Evolutionary conservation across 495 filamentous ascomycete species (phyloP), one percentile per base, ranked within the genome.

Genomic region (Cercophora samala): DNA sequence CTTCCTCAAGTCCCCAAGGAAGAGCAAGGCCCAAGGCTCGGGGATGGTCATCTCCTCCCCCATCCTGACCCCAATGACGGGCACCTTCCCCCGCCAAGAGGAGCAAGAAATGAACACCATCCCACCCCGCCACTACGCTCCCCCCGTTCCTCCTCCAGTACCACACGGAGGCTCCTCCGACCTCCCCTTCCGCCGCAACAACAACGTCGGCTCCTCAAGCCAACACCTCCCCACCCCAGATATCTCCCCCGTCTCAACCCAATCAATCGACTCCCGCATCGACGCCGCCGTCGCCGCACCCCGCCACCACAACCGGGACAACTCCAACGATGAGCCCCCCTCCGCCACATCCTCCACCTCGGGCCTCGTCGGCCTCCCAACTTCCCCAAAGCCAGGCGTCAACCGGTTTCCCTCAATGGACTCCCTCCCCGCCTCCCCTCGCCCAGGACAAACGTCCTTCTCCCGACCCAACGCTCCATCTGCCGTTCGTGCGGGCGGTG

Each of bases 1-100:
- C 3, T 81, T 79, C 58, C 78, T 87, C 42, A 81, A 79, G 66
- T 86, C 84, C 6, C 84, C 84, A 6, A 75, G 76, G 55, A 82
- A 80, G 75, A 81, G 79, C 74, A 77, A 76, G 58, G 37, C 64
- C 32, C 60, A 68, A 74, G 70, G 77, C 65, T 46, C 37, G 11
- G 70, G 77, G 60, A 73, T 87, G 66, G 77, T 67, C 68, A 87
- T 87, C 64, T 86, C 84, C 8, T 84, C 82, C 1, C 84, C 84
- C 23, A 83, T 87, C 67, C 77, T 82, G 73, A 86, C 83, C 17
- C 84, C 84, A 23, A 79, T 79, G 77, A 83, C 82, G n/a, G 78
- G 73, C 1, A 81, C 81, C 2, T 85, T 85, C 70, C 82, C 83
- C 46, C 73, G 74, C 15, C 70, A 79, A 25, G 78, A 83, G 6